Evolutionary conservation across 768 basidiomycete species (phyloP).

Genomic region (Kondoa malvinella): DNA sequence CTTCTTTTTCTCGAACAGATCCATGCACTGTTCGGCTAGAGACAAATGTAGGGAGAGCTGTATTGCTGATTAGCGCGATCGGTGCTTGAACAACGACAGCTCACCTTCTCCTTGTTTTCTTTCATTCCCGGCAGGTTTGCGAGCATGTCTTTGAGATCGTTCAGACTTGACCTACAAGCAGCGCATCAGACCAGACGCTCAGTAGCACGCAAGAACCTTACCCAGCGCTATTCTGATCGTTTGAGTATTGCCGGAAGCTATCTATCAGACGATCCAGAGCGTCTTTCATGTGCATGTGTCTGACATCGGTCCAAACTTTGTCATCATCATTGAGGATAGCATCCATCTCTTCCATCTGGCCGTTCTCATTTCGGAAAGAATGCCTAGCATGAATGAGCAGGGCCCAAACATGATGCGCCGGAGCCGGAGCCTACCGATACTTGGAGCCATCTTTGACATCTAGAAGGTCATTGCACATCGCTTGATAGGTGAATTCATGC

Average conservation of each 20-base stretch:
- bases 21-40: constrained; percentile 98
- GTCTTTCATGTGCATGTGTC: constrained; percentile 98
- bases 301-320: constrained; percentile 73
- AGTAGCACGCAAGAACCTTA: background rate
- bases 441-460: constrained; percentile 60
- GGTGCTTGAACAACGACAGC: constrained; percentile 8
- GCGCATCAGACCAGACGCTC: constrained; percentile 4
- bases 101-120: constrained; percentile 81
- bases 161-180: constrained; percentile 66
- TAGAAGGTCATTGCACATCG: constrained; percentile 90
- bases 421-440: constrained; percentile 51
- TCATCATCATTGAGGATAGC: constrained; percentile 74
- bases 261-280: constrained; percentile 92
- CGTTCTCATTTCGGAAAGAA: constrained; percentile 74
- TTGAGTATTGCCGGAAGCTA: constrained; percentile 85
- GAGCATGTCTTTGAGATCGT: constrained; percentile 99
- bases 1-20: constrained; percentile 71
- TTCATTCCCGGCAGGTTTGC: constrained; percentile 86
- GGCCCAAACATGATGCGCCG: background rate
- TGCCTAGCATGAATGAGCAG: constrained; percentile 41
- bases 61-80: background rate
- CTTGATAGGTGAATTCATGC: constrained; percentile 98
- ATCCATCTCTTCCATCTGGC: constrained; percentile 70
- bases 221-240: constrained; percentile 59
- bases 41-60: constrained; percentile 91